Percentiles rank a stretch among this genome's conserved stretches.
These are phyloP conservation scores for Ceratocystis huliohia DNA, from an alignment of 2,329 filamentous ascomycete species.

Conservation along the genomic window DNA sequence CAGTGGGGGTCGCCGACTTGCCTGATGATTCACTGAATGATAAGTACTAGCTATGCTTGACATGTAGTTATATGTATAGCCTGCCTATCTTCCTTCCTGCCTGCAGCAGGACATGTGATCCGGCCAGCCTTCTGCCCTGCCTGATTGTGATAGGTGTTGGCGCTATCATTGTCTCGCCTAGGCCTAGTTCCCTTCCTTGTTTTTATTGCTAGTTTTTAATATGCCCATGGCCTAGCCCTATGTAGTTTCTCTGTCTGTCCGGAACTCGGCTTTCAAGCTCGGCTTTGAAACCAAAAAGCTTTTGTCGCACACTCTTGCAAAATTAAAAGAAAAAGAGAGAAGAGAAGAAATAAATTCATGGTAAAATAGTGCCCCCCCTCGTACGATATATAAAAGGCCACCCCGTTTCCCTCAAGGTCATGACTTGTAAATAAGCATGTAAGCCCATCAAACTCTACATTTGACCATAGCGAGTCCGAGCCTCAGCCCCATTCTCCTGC, in stretches of 20 bases:
- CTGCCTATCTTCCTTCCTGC: too few species aligned
- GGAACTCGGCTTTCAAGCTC: constrained; percentile 1
- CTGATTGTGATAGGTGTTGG: too few species aligned
- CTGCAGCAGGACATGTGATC: too few species aligned
- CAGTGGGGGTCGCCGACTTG: too few species aligned
- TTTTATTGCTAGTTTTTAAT: too few species aligned
- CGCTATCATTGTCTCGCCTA: too few species aligned
- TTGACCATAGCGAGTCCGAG: neutral
- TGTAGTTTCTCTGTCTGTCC: neutral
- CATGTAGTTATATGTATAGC: too few species aligned
- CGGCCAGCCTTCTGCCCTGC: too few species aligned
- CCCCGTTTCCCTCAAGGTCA: neutral
- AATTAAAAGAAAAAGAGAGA: neutral
- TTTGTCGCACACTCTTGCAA: neutral
- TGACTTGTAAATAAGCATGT: neutral
- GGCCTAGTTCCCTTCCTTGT: too few species aligned
- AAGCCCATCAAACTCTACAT: neutral
- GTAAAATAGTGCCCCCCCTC: neutral
- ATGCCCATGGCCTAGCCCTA: too few species aligned
- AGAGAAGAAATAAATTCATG: neutral
- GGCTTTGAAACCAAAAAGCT: neutral
- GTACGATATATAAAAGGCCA: constrained; percentile 1
- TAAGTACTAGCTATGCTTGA: too few species aligned
- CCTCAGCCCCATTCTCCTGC: neutral
- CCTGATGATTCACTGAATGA: too few species aligned